Percentiles rank a stretch among this genome's conserved stretches.
Evolutionary conservation across 306 rosid species (phyloP).

Genomic region (Oxytropis ochrocephala): DNA sequence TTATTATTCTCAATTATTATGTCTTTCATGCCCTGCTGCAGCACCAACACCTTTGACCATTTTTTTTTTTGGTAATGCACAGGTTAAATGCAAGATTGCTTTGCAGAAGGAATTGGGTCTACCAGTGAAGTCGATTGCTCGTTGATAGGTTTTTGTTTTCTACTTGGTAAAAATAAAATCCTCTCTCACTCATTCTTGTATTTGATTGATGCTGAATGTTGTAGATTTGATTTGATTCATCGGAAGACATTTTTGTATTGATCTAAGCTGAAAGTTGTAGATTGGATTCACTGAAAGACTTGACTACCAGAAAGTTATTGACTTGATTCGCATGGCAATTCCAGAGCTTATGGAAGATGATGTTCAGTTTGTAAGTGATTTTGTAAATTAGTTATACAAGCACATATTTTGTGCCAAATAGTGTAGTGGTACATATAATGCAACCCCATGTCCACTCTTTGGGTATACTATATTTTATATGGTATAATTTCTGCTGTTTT

Average conservation of each 20-base stretch:
- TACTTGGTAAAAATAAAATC: not conserved
- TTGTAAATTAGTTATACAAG: slow-evolving; percentile 7
- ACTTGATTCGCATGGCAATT: slow-evolving; percentile 51
- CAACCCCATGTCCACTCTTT: not conserved
- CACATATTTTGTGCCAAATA: not conserved
- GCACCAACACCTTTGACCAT: too few species aligned
- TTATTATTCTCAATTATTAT: too few species aligned
- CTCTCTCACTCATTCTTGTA: not conserved
- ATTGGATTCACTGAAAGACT: slow-evolving; percentile 84
- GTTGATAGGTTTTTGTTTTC: slow-evolving; percentile 41
- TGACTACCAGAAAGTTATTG: slow-evolving; percentile 87
- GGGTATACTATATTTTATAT: not conserved
- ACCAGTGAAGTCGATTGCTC: slow-evolving; percentile 68
- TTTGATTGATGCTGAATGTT: slow-evolving; percentile 20
- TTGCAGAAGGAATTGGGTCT: slow-evolving; percentile 81
- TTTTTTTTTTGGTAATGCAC: not conserved
- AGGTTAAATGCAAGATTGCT: slow-evolving; percentile 67
- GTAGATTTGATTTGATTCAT: slow-evolving; percentile 92
- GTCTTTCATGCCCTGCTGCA: too few species aligned
- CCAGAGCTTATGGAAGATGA: slow-evolving; percentile 72
- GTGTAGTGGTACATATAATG: not conserved
- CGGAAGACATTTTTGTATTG: slow-evolving; percentile 10
- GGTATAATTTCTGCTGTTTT: not conserved
- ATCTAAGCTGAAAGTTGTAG: slow-evolving; percentile 35
- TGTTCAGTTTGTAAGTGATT: slow-evolving; percentile 73